Percentiles rank a stretch among this genome's conserved stretches.
These are phyloP conservation scores for Carpinus fangiana DNA, from an alignment of 306 rosid genomes.

Conservation along the genomic window DNA sequence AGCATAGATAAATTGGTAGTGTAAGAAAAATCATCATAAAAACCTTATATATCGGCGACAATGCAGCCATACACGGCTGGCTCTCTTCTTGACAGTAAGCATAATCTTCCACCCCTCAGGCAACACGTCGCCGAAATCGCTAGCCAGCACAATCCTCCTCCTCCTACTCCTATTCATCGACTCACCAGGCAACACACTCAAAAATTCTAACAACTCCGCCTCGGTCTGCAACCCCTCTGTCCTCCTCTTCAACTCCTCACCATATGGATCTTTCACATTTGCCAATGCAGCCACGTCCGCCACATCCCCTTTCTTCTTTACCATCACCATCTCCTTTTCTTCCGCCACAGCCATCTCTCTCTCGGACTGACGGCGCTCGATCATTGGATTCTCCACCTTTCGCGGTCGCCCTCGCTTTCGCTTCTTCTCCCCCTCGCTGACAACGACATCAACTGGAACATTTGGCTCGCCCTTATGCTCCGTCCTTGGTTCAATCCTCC, in stretches of 20 bases:
- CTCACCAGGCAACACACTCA: conserved; percentile 59
- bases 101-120: conserved; percentile 70
- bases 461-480: not conserved
- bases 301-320: conserved; percentile 27
- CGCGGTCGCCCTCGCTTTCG: conserved; percentile 85
- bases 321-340: conserved; percentile 27
- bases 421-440: conserved; percentile 26
- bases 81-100: conserved; percentile 51
- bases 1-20: conserved; percentile 11
- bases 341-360: conserved; percentile 1
- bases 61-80: conserved; percentile 36
- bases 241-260: conserved; percentile 58
- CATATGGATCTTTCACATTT: conserved; percentile 48
- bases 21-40: conserved; percentile 17
- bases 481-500: not conserved
- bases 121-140: conserved; percentile 38
- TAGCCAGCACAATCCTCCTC: conserved; percentile 64
- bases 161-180: conserved; percentile 69
- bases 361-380: conserved; percentile 2
- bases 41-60: conserved; percentile 78
- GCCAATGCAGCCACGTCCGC: conserved; percentile 41
- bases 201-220: conserved; percentile 48
- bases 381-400: conserved; percentile 34
- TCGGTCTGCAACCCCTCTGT: conserved; percentile 57
- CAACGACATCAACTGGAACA: not conserved